Evolutionary conservation across 352 stramenopile species (phyloP).

Genomic region (Plasmopara muralis): DNA sequence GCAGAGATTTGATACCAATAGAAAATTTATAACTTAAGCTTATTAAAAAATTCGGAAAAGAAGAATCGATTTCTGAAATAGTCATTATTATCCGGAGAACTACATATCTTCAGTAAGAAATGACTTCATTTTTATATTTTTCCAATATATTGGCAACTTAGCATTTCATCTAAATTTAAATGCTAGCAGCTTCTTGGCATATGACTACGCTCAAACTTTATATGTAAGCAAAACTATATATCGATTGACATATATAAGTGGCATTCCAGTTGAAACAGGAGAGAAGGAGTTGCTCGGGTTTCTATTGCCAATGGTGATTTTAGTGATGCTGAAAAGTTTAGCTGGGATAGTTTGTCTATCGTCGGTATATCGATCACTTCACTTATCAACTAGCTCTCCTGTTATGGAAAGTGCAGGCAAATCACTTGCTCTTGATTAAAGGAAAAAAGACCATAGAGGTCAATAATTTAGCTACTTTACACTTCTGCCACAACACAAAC

Average conservation of each 20-base stretch:
- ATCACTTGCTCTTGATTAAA: not conserved
- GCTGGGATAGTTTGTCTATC: slow-evolving; percentile 4
- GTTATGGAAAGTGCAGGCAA: not conserved
- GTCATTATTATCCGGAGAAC: not conserved
- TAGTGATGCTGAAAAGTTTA: slow-evolving; percentile 1
- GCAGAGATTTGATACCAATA: not conserved
- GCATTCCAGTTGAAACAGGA: slow-evolving; percentile 3
- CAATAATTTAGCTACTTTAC: not conserved
- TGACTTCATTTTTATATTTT: not conserved
- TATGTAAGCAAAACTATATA: slow-evolving; percentile 15
- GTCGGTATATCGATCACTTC: not conserved
- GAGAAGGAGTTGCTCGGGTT: slow-evolving; percentile 4
- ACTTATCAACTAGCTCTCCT: not conserved
- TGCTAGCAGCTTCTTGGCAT: slow-evolving; percentile 6
- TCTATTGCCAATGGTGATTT: slow-evolving; percentile 1
- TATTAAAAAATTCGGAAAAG: not conserved
- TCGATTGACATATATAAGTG: slow-evolving; percentile 6
- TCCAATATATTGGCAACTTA: slow-evolving; percentile 11
- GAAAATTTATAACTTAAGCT: not conserved
- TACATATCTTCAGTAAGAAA: not conserved
- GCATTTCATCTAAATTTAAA: slow-evolving; percentile 13
- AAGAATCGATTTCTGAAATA: not conserved
- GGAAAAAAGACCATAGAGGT: not conserved
- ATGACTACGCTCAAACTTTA: slow-evolving; percentile 14
- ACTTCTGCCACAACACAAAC: not conserved